Conservation (phyloP, 176 grass and related monocot species). For the Carex littledalei region DNA sequence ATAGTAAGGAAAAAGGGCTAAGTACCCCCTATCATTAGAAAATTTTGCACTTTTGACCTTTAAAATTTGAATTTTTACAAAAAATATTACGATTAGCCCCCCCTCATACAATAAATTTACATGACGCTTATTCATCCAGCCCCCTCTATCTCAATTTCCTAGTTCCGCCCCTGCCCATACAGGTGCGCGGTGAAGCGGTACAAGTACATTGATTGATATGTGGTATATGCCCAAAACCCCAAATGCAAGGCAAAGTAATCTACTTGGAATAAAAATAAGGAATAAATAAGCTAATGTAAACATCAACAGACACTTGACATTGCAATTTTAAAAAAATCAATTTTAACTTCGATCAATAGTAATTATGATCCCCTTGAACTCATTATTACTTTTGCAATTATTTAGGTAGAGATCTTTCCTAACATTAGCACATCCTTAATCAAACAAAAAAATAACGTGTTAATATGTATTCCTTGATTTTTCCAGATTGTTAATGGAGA, state of each 20-base stretch:
- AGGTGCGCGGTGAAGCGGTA: neutral
- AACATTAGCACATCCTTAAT: neutral
- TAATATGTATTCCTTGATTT: neutral
- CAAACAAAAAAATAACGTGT: neutral
- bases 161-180: no score
- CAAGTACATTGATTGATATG: neutral
- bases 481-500: conserved; percentile 25
- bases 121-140: no score
- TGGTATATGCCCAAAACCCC: neutral
- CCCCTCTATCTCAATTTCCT: no score
- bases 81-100: no score
- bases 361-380: neutral
- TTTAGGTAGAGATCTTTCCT: neutral
- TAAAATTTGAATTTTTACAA: no score
- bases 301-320: neutral
- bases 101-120: no score
- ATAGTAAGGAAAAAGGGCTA: no score
- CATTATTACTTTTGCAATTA: neutral
- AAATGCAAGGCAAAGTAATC: neutral
- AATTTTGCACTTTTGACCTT: no score
- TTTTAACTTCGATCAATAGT: neutral
- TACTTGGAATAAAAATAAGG: neutral
- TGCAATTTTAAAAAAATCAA: neutral
- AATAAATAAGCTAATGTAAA: neutral
- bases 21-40: no score